Percentiles rank a stretch among this genome's conserved stretches.
Evolutionary conservation across 192 early-diverging fungal species (phyloP).

Genomic region (Backusella psychrophila): DNA sequence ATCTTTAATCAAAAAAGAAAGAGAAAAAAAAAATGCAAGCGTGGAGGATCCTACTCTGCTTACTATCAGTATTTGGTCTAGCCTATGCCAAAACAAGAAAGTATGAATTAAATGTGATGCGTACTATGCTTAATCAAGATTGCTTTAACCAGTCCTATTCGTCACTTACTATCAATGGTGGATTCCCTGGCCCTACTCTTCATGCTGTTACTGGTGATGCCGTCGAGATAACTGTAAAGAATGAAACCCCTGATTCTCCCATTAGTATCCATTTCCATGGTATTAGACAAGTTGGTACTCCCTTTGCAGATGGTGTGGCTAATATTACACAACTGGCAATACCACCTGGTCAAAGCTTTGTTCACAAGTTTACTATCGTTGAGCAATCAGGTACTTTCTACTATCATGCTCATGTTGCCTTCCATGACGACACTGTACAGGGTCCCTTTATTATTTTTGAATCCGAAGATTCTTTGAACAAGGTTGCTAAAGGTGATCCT

Average conservation of each 20-base stretch:
- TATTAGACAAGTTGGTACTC: constrained; percentile 37
- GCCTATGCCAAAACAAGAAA: neutral
- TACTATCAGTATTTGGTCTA: neutral
- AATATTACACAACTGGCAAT: constrained; percentile 57
- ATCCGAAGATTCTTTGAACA: neutral
- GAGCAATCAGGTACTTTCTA: constrained; percentile 44
- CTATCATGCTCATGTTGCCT: constrained; percentile 29
- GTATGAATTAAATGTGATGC: constrained; percentile 5
- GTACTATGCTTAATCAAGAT: constrained; percentile 7
- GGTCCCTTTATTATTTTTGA: constrained; percentile 12
- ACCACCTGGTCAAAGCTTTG: constrained; percentile 39
- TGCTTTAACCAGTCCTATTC: neutral
- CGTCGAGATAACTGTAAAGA: constrained; percentile 44
- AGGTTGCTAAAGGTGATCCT: neutral
- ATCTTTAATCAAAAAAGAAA: too few relatives aligned
- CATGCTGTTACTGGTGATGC: constrained; percentile 46
- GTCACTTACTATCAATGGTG: constrained; percentile 31
- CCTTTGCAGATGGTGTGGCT: constrained; percentile 52
- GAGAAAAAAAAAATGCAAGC: neutral
- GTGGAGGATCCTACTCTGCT: neutral
- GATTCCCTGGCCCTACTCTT: constrained; percentile 52
- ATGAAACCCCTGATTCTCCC: constrained; percentile 32
- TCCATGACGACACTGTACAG: constrained; percentile 13
- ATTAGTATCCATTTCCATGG: constrained; percentile 54
- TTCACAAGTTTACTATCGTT: constrained; percentile 38